These are phyloP conservation scores for Meripilus lineatus DNA, from an alignment of 1,284 basidiomycete genomes.

Conservation along the genomic window DNA sequence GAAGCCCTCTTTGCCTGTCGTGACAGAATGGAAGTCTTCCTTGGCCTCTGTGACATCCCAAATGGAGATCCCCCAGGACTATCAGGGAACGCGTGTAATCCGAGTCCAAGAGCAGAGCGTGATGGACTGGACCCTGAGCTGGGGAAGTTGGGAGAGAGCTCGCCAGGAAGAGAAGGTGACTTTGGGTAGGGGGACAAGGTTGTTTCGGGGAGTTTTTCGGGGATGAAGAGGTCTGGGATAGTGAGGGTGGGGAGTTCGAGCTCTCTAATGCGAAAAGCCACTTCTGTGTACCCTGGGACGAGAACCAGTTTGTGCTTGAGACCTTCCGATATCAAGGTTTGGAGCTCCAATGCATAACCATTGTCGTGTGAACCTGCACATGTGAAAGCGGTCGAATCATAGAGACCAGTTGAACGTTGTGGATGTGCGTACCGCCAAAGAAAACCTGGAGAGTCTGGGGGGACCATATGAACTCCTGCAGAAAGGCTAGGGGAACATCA, in stretches of 20 bases:
- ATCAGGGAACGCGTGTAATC: no score
- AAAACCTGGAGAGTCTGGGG: conserved; percentile 58
- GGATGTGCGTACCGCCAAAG: conserved; percentile 47
- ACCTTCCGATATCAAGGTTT: conserved; percentile 59
- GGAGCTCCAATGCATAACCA: conserved; percentile 60
- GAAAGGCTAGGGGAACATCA: conserved; percentile 37
- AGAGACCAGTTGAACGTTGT: not conserved
- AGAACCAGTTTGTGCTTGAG: conserved; percentile 61
- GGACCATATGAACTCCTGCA: conserved; percentile 55
- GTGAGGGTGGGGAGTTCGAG: conserved; percentile 50
- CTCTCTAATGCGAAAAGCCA: conserved; percentile 53
- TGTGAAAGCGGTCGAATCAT: not conserved
- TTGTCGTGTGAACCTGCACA: conserved; percentile 63
- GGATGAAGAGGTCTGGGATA: conserved; percentile 58
- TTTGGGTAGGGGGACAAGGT: no score
- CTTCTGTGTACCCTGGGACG: conserved; percentile 55
- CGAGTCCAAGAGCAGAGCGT: no score
- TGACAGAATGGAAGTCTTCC: no score
- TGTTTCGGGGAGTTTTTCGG: conserved; percentile 37
- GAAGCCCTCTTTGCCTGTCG: no score
- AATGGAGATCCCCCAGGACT: no score
- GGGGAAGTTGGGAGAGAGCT: no score
- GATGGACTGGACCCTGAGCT: no score
- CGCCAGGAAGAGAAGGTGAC: no score
- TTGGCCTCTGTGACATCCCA: no score